Base-by-base conservation (phyloP, 2,329 filamentous ascomycete species). In the Claviceps fusiformis region DNA sequence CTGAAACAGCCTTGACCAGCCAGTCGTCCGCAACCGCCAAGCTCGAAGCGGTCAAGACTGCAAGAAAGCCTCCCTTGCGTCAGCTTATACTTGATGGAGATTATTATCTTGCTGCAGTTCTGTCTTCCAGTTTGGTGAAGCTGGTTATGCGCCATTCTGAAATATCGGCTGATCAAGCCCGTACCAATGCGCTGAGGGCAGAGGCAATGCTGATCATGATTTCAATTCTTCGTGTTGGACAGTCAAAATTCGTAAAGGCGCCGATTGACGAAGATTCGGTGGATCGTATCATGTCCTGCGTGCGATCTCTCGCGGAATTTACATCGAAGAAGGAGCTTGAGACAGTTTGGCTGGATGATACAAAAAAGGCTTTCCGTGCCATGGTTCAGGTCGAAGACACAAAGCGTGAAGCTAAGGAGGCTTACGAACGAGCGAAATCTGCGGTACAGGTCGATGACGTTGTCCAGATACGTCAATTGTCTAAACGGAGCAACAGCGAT, bases 201-300 rank as follows among this genome's bases (percentile, higher is more conserved):
- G 93, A 98, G 71, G 93, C 93, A 48, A 98, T 98, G 93, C 80
- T 98, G 54, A 97, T 98, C 68, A 95, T 97, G 91, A 95, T 98
- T 63, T 97, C 93, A 5, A 95, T 98, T 62, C 89, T 98, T 61
- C 90, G 93, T 52, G 93, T 96, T 58, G 93, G 93, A 45, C 93
- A 98, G 72, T 97, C 92, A n/a, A 89, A 95, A 60, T 98, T 98
- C 62, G 93, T 95, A 66, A 97, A 97, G 75, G 87, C 89, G 1
- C 88, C 90, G 2, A 97, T 98, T 60, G 93, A 98, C 59, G 93
- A 98, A 69, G 93, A 98, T 68, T 96, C 93, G 0, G 82, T 97
- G n/a, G 93, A 98, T 70, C 85, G 93, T 63, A 92, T 98, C 69
- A 97, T 98, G 93, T 90, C 89, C 44, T 97, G 92, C 67, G 89